A percentile compares a stretch with the other conserved stretches of the same genome.
These are phyloP conservation scores for Globisporangium splendens DNA, from an alignment of 352 stramenopile species.

Conservation along the genomic window DNA sequence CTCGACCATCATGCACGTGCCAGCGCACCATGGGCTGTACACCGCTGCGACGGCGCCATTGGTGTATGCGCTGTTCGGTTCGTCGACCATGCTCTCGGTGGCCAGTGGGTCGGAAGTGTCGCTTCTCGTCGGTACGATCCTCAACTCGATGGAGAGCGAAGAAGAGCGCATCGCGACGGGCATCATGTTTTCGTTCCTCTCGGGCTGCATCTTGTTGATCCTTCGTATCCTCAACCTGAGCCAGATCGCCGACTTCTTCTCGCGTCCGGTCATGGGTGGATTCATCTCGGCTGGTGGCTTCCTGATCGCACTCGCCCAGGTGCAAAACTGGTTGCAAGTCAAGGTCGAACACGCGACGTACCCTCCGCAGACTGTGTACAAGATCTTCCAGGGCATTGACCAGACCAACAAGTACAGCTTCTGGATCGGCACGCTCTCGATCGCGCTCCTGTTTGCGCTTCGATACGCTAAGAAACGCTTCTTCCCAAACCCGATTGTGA, in stretches of 20 bases:
- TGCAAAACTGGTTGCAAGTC: constrained; percentile 79
- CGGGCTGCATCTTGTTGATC: constrained; percentile 65
- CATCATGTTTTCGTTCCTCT: constrained; percentile 64
- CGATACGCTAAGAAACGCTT: constrained; percentile 37
- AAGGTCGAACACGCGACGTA: constrained; percentile 37
- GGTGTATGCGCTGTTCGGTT: constrained; percentile 84
- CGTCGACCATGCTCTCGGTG: constrained; percentile 75
- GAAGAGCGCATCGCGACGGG: constrained; percentile 39
- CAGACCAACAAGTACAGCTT: constrained; percentile 75
- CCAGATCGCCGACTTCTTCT: constrained; percentile 86
- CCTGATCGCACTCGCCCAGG: constrained; percentile 87
- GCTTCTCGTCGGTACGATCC: constrained; percentile 45
- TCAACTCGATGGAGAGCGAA: constrained; percentile 35
- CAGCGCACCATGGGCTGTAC: constrained; percentile 87
- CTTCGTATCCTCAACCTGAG: constrained; percentile 80
- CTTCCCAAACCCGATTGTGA: constrained; percentile 24
- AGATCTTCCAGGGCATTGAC: constrained; percentile 45
- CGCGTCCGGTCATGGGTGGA: constrained; percentile 82
- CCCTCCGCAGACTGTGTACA: constrained; percentile 48
- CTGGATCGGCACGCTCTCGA: constrained; percentile 50
- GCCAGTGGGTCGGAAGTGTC: constrained; percentile 68
- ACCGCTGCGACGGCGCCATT: constrained; percentile 75
- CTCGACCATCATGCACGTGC: constrained; percentile 83
- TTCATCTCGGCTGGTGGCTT: constrained; percentile 83
- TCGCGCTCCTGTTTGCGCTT: constrained; percentile 45